Conservation (phyloP, 371 early-diverging fungal genomes). For the Fennellomyces sp. region DNA sequence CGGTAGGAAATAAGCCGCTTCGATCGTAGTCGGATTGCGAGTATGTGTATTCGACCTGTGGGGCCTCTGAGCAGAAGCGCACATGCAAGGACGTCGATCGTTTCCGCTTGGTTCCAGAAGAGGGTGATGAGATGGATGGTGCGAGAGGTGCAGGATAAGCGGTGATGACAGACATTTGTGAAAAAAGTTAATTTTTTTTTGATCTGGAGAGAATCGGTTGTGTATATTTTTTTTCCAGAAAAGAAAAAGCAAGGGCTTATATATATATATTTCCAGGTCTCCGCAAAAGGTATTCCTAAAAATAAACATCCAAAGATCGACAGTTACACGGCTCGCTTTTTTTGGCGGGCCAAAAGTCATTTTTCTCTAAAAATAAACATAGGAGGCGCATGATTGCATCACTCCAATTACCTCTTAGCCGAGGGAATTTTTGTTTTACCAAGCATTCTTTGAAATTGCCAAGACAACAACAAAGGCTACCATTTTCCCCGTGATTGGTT, state of each 20-base stretch:
- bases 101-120: slow-evolving; percentile 11
- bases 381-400: neutral
- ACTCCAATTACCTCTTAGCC: too few relatives aligned
- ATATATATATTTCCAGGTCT: neutral
- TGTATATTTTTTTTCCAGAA: too few relatives aligned
- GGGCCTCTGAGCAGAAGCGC: slow-evolving; percentile 37
- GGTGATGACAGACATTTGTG: slow-evolving; percentile 4
- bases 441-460: neutral
- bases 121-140: neutral
- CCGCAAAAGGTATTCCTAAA: neutral
- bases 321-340: slow-evolving; percentile 1
- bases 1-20: slow-evolving; percentile 32
- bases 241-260: neutral
- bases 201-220: too few relatives aligned
- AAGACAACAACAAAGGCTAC: neutral
- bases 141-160: neutral
- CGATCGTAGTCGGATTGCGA: slow-evolving; percentile 52
- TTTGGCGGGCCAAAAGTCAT: slow-evolving; percentile 1
- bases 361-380: slow-evolving; percentile 5
- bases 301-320: neutral
- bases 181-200: neutral
- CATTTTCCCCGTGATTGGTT: neutral
- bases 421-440: neutral
- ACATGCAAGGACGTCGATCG: slow-evolving; percentile 26
- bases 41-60: slow-evolving; percentile 35